These are phyloP conservation scores for Pinus taeda DNA, from an alignment of 75 land plant genomes.

Conservation along the genomic window DNA sequence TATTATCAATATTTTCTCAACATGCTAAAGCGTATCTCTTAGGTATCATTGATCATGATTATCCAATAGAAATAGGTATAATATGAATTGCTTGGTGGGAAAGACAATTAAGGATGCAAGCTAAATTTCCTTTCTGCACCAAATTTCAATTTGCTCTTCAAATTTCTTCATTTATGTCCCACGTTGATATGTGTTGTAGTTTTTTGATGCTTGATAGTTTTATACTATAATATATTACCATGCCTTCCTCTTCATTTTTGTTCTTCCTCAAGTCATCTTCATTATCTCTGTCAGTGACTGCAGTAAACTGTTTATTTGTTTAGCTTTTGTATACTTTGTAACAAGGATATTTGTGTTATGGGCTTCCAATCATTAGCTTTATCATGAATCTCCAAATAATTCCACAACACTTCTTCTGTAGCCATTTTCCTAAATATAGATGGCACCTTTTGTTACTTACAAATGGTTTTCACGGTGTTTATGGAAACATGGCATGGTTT, in stretches of 20 bases:
- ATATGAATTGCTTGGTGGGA: background rate
- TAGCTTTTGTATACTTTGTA: background rate
- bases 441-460: background rate
- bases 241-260: no score
- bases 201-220: no score
- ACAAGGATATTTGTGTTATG: no score
- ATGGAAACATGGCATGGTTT: background rate
- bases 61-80: background rate
- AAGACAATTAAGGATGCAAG: background rate
- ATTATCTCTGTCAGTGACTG: background rate
- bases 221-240: no score
- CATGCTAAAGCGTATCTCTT: no score
- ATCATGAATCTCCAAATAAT: background rate
- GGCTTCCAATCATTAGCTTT: no score
- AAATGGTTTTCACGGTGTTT: background rate
- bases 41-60: no score
- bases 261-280: no score
- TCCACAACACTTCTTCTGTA: background rate
- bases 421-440: background rate
- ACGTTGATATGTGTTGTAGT: no score
- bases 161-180: no score
- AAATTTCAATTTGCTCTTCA: no score
- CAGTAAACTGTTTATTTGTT: background rate
- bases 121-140: background rate
- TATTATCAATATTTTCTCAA: no score